Base-by-base conservation (phyloP, 768 basidiomycete species). In the Holtermanniella nyarrowii region DNA sequence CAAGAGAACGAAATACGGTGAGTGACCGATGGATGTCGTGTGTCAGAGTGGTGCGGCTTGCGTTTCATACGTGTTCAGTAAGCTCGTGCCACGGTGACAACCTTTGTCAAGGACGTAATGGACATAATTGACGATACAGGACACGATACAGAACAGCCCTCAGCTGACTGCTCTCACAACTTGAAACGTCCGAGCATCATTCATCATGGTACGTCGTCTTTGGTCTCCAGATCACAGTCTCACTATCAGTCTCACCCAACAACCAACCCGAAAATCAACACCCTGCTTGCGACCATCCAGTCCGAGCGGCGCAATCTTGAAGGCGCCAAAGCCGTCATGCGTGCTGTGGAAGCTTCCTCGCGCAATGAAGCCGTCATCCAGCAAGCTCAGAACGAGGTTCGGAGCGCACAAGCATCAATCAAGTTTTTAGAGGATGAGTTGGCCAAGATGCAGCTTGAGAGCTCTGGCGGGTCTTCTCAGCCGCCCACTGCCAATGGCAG, bases 361-460 rank as follows among this genome's bases (percentile, higher is more conserved):
- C 55, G 57, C 18, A 71, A 71, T 46, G 69, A 71, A 56, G 69
- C 68, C 2, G 69, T 71, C 42, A 71, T 71, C 42, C 66, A 69
- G 48, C 69, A 71, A 48, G 69, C 69, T 45, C 69, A 71, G 39
- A 71, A 71, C 46, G 69, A 71, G 47, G 69, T 71, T 31, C 56
- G 69, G 22, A 53, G 62, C 20, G 69, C 69, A 7, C 68, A 69
- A 52, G 66, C 64, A 3, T 63, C 62, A 14, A 71, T 71, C 49
- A 61, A 61, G 42, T 71, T 69, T 50, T 46, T 71, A 31, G 69
- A 71, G 44, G 66, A 69, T 57, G 68, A 71, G 50, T 46, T 71
- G 50, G 59, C 63, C 10, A 69, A 71, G 46, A 41, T 71, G 21
- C 65, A 68, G 46, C 39, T 71, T 52, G 56, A 52, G 11, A 39